Evolutionary conservation across 805 yeast genomes (phyloP), one percentile per base, ranked within the genome.

Genomic region (Saccharomyces kudriavzevii): DNA sequence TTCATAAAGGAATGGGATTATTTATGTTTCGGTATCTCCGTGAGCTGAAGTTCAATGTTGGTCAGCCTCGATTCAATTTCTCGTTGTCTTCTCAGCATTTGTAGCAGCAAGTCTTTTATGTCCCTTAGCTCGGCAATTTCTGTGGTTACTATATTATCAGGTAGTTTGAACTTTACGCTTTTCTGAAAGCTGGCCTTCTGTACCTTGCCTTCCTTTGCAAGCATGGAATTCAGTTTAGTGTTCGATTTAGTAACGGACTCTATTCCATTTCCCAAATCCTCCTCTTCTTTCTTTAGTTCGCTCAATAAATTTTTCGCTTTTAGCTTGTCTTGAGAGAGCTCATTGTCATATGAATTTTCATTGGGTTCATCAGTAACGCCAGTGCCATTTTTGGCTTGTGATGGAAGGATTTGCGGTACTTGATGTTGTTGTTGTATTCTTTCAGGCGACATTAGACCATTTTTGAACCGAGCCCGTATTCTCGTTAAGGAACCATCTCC

Each of bases 91-190:
- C 53, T 50, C 5, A 59, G 25, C 31, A 61, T 45, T 17, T 56
- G 40, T 9, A 50, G 25, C 29, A 62, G 40, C 24, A 59, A 22
- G 11, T 29, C 35, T 49, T 52, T 57, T 45, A 62, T 52, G 5
- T 54, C 57, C 11, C 51, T 40, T 13, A 60, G 46, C 45, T 56
- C 56, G 11, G 26, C 26, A 9, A 50, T 31, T n/a, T 53, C 51
- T n/a, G 48, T 52, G 5, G 52, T 51, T 14, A 50, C 50, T 5
- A 53, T 51, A 17, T 51, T 50, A 3, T 50, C 54, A 5, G 66
- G 63, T 25, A 60, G n/a, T 45, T 60, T 56, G 49, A 72, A 72
- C 9, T 65, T 67, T 4, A 71, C 75, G 3, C 56, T 60, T 49
- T 68, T 67, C 52, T 58, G 60, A 11, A 17, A 59, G 17, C 45